phyloP scores from a whole-genome alignment of 768 basidiomycete genomes.

The Hirschioporus abietinus region DNA sequence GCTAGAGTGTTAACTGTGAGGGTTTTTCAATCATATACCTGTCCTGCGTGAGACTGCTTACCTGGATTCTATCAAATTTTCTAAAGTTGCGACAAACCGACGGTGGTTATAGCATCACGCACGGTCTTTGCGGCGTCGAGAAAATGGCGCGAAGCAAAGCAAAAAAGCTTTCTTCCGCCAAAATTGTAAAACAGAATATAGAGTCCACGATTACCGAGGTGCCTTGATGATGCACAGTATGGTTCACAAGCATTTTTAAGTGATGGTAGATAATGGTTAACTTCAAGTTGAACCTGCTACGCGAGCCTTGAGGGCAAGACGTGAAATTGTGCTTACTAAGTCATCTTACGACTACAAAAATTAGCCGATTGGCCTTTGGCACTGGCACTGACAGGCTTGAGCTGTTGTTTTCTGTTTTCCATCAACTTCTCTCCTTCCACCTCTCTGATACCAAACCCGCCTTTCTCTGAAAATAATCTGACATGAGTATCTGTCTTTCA shows the following conservation, averaged over 20 bases:
- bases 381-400: too few relatives aligned
- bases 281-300: neutral
- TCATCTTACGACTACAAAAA: neutral
- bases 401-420: neutral
- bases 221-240: neutral
- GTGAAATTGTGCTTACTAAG: neutral
- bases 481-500: neutral
- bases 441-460: neutral
- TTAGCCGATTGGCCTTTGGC: neutral
- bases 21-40: neutral
- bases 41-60: neutral
- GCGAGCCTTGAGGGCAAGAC: too few relatives aligned
- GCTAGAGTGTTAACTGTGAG: neutral
- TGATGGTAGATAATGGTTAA: neutral
- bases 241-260: neutral
- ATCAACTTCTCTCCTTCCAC: neutral
- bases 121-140: neutral
- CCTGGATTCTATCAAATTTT: neutral
- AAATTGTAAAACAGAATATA: neutral
- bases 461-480: neutral
- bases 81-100: neutral
- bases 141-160: neutral
- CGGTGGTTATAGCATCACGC: neutral
- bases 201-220: neutral
- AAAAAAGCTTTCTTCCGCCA: neutral